Base-by-base conservation (phyloP, 1,284 basidiomycete genomes). In the Ganoderma lucidum region DNA sequence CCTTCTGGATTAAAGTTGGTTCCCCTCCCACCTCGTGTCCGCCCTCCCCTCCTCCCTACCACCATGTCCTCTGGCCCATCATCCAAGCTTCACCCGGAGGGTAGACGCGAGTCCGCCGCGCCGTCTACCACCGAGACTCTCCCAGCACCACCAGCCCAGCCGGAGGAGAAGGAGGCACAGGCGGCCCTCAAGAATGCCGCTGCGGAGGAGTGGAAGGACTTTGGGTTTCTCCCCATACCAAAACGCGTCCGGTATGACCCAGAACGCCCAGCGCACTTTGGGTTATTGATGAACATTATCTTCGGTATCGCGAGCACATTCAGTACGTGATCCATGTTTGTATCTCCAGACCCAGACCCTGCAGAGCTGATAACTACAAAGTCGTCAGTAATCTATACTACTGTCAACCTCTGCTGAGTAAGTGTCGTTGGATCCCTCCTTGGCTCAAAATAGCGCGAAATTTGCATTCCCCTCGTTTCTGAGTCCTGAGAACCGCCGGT, bases 241-340 rank as follows among this genome's bases (percentile, higher is more conserved):
- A 81, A 77, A 69, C 80, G 83, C 61, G 82, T 92, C 14, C 88
- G 86, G 42, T 90, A 91, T 75, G 82, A 92, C 80, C 87, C 89
- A 1, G 75, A 83, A 5, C 83, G 81, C 45, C 88, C 89, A 0
- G 87, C 87, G 59, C 82, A 87, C 59, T 93, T 92, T 75, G 89
- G 90, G 1, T 66, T 89, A 39, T 64, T 85, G 62, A 80, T 93
- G 69, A 93, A 93, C 67, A 74, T 81, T 10, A 83, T 88, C 0
- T 93, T 94, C 74, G 92, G 90, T 15, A 81, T 91, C 67, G 87
- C 86, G n/a, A 88, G 89, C 73, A 93, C 92, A 23, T 87, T 88
- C 67, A 79, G 81, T 85, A 66, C 74, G 87, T 74, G 9, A 14
- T 55, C 8, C 53, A 15, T 55, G 10, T 6, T 17, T 32, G 53